Evolutionary conservation across 2,329 filamentous ascomycete genomes (phyloP).

Genomic region (Xylaria sp.): DNA sequence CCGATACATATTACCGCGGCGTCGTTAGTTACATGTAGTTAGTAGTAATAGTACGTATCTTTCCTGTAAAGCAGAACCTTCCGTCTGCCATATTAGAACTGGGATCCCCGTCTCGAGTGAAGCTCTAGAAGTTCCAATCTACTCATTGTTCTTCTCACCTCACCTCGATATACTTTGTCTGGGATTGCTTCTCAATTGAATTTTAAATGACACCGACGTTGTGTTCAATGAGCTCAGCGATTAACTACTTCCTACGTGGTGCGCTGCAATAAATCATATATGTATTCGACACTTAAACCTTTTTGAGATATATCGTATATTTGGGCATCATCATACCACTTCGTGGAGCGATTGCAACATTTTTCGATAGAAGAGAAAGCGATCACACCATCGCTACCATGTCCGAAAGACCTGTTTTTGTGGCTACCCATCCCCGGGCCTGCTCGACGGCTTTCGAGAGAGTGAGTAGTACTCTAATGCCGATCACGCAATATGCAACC

Average conservation of each 20-base stretch:
- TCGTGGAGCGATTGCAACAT: conserved; percentile 45
- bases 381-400: conserved; percentile 58
- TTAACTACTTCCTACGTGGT: conserved; percentile 49
- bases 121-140: conserved; percentile 9
- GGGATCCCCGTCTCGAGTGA: conserved; percentile 28
- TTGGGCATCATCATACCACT: conserved; percentile 6
- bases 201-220: conserved; percentile 40
- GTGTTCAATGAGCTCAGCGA: conserved; percentile 41
- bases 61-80: conserved; percentile 16
- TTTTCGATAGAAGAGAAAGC: conserved; percentile 5
- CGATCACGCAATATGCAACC: conserved; percentile 34
- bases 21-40: too few relatives aligned
- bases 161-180: not conserved
- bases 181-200: not conserved
- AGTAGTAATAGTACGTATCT: not conserved
- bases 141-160: not conserved
- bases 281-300: not conserved
- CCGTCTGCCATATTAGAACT: conserved; percentile 18
- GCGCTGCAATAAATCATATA: conserved; percentile 40
- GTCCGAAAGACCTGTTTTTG: conserved; percentile 86
- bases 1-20: too few relatives aligned
- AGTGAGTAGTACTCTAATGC: conserved; percentile 61
- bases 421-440: conserved; percentile 91
- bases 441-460: conserved; percentile 98
- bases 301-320: not conserved